These are phyloP conservation scores for Mycena polygramma DNA, from an alignment of 768 basidiomycete genomes.

Conservation along the genomic window DNA sequence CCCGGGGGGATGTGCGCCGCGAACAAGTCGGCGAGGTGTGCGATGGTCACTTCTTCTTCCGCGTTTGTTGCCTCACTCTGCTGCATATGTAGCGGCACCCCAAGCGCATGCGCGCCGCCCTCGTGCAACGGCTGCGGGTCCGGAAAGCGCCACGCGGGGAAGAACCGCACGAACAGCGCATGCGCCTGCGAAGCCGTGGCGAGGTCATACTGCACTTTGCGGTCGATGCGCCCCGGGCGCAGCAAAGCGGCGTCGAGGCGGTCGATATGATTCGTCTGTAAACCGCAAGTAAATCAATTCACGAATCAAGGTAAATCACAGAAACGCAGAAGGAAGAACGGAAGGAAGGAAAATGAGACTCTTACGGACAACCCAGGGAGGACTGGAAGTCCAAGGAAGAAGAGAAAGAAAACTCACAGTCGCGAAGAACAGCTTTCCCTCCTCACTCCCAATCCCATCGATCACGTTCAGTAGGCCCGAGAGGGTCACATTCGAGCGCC, in stretches of 20 bases:
- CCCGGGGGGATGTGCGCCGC: slow-evolving; percentile 56
- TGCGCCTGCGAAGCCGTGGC: not conserved
- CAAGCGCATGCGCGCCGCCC: too few species aligned
- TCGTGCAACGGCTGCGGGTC: slow-evolving; percentile 12
- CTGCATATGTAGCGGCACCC: too few species aligned
- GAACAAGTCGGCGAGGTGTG: slow-evolving; percentile 55
- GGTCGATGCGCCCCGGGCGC: not conserved
- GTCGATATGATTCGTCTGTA: not conserved
- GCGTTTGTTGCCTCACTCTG: slow-evolving; percentile 26
- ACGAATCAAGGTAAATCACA: too few species aligned
- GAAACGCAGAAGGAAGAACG: too few species aligned
- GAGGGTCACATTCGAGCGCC: not conserved
- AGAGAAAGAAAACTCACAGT: too few species aligned
- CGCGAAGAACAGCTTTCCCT: not conserved
- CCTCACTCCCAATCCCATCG: slow-evolving; percentile 1
- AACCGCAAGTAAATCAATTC: not conserved
- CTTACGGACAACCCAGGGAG: too few species aligned
- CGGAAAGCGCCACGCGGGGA: too few species aligned
- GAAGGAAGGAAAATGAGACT: too few species aligned
- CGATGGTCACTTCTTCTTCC: too few species aligned
- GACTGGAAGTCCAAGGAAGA: too few species aligned
- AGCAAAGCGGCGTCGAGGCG: not conserved
- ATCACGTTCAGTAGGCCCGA: slow-evolving; percentile 2
- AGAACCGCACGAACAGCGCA: not conserved
- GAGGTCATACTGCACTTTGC: not conserved